Evolutionary conservation across 306 rosid species (phyloP).

Genomic region (Vigna hirtella): DNA sequence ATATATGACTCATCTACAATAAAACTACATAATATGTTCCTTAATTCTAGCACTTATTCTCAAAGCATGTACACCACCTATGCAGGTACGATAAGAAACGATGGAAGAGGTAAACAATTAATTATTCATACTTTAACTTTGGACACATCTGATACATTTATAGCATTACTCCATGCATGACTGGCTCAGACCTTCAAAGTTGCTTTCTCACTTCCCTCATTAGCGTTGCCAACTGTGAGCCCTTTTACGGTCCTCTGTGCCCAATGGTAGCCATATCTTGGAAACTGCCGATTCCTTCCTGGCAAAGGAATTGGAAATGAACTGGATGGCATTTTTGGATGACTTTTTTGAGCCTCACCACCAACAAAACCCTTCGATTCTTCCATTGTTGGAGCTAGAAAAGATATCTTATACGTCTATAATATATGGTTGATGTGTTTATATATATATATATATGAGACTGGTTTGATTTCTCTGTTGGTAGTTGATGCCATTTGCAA

Average conservation of each 20-base stretch:
- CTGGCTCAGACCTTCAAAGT: conserved; percentile 22
- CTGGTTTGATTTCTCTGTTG: background rate
- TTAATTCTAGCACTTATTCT: background rate
- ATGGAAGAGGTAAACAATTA: background rate
- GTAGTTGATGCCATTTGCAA: conserved; percentile 16
- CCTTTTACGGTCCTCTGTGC: background rate
- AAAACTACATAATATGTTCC: background rate
- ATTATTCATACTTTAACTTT: conserved; percentile 13
- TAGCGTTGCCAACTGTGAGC: conserved; percentile 2
- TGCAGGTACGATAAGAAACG: background rate
- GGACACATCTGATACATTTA: background rate
- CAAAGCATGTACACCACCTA: background rate
- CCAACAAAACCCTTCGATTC: conserved; percentile 2
- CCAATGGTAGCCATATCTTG: background rate
- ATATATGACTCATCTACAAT: too few relatives aligned
- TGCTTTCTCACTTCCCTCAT: conserved; percentile 11
- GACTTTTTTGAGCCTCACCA: conserved; percentile 32
- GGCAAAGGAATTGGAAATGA: conserved; percentile 47
- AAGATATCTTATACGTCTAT: background rate
- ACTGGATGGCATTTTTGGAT: conserved; percentile 40
- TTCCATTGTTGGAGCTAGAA: background rate
- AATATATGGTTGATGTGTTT: too few relatives aligned
- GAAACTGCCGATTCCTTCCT: conserved; percentile 39
- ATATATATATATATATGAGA: background rate
- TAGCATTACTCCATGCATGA: background rate